Base-by-base conservation (phyloP, 2,329 filamentous ascomycete genomes). In the Thelonectria discophora region DNA sequence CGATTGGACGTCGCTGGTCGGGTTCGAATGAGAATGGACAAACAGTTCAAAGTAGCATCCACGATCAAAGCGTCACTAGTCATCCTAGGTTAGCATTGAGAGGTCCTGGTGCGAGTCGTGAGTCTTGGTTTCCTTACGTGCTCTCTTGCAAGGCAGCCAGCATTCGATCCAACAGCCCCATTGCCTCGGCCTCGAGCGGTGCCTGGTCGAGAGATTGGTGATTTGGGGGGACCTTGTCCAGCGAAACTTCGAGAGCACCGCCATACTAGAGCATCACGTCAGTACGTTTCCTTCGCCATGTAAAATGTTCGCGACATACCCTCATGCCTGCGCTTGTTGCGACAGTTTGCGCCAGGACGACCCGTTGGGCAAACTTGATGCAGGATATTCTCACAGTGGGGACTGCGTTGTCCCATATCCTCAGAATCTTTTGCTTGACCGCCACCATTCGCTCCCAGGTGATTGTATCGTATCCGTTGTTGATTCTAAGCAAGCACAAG, bases 341-440 rank as follows among this genome's bases (percentile, higher is more conserved):
- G n/a, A 90, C 88, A 11, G 93, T 97, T 78, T 99, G 94, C 17
- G 93, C 92, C 67, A 97, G 86, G 46, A 99, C 91, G 46, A 98
- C 92, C 65, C 92, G 89, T 80, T 99, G 94, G 39, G 93, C 90
- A 77, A 99, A 99, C 78, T 99, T 99, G 84, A 98, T 90, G 80
- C 95, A 98, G 82, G 93, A 97, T 76, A 98, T 90, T 71, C 90
- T 90, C 65, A 98, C 87, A 3, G 92, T 90, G 12, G 90, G 84
- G 13, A 87, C 81, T 17, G 92, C 89, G 45, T 83, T 86, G 70
- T 97, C 94, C 94, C 96, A 97, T 72, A 95, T 88, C 62, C 87
- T 88, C 62, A 99, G 78, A 68, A 99, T 95, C 71, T 89, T 91
- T 57, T 91, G 88, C 81, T 99, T 99, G 78, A 98, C 94, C 11